A percentile compares a stretch with the other conserved stretches of the same genome.
Evolutionary conservation across 192 early-diverging fungal species (phyloP).

Genomic region (Chytriomyces sp.): DNA sequence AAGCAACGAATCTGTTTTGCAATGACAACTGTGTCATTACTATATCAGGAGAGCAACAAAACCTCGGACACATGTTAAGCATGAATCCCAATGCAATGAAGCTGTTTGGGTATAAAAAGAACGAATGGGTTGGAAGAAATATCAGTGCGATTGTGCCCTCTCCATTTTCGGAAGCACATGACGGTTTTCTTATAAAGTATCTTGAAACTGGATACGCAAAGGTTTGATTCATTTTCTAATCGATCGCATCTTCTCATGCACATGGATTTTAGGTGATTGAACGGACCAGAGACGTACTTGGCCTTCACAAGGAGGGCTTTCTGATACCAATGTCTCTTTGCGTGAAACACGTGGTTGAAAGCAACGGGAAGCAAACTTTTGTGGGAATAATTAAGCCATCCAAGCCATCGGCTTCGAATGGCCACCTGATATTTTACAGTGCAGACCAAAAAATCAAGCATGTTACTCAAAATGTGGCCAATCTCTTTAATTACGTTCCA

Average conservation of each 20-base stretch:
- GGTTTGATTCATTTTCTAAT: conserved; percentile 21
- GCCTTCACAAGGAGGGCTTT: conserved; percentile 38
- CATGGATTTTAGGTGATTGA: conserved; percentile 44
- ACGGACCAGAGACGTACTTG: conserved; percentile 43
- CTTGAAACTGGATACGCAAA: conserved; percentile 52
- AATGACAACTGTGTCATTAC: conserved; percentile 40
- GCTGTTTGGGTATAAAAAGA: conserved; percentile 38
- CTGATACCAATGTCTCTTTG: conserved; percentile 33
- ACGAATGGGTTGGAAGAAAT: conserved; percentile 39
- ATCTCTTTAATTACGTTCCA: conserved; percentile 31
- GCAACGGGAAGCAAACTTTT: conserved; percentile 36
- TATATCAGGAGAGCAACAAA: conserved; percentile 38
- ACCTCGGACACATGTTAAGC: conserved; percentile 40
- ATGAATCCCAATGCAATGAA: conserved; percentile 34
- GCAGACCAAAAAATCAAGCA: conserved; percentile 30
- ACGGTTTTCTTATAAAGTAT: conserved; percentile 40
- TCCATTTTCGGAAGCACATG: conserved; percentile 52
- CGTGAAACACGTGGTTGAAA: conserved; percentile 43
- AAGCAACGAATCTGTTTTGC: conserved; percentile 16
- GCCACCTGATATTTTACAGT: conserved; percentile 36
- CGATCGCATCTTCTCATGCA: neutral
- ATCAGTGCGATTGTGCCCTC: conserved; percentile 45
- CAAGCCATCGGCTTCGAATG: conserved; percentile 1
- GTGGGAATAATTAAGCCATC: conserved; percentile 33
- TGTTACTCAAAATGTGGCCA: conserved; percentile 7